These are phyloP conservation scores for Favolaschia claudopus DNA, from an alignment of 768 basidiomycete genomes.

Conservation along the genomic window DNA sequence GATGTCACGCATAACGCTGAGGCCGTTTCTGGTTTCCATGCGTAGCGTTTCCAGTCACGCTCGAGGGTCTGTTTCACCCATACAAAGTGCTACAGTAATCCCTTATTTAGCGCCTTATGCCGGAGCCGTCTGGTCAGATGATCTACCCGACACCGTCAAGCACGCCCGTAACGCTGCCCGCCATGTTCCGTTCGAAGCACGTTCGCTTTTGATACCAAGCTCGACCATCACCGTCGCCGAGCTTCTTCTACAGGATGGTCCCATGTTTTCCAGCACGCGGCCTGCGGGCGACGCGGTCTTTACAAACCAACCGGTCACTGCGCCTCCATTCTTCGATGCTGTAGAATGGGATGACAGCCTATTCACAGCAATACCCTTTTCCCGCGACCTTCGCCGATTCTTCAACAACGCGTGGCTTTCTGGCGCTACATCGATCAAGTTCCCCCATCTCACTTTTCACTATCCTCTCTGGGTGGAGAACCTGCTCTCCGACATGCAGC, in stretches of 20 bases:
- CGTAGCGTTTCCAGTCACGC: too few relatives aligned
- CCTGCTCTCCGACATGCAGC: background rate
- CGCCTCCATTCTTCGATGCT: background rate
- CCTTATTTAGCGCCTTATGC: too few relatives aligned
- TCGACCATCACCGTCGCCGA: background rate
- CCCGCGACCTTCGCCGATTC: background rate
- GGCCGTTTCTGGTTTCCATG: too few relatives aligned
- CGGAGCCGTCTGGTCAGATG: background rate
- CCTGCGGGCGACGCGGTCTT: background rate
- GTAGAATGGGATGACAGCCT: background rate
- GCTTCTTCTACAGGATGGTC: background rate
- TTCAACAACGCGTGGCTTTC: constrained; percentile 5
- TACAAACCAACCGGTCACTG: background rate
- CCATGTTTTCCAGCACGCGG: background rate
- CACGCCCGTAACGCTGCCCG: background rate
- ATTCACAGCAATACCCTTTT: background rate
- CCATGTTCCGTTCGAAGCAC: background rate
- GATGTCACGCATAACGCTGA: too few relatives aligned
- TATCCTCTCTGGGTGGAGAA: constrained; percentile 5
- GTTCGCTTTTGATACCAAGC: background rate
- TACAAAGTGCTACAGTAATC: too few relatives aligned
- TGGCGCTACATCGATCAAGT: background rate
- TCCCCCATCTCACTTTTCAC: background rate
- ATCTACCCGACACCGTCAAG: background rate
- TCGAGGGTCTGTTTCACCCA: too few relatives aligned